Conservation (phyloP, 257 asterid species). For the Ophiorrhiza pumila region DNA sequence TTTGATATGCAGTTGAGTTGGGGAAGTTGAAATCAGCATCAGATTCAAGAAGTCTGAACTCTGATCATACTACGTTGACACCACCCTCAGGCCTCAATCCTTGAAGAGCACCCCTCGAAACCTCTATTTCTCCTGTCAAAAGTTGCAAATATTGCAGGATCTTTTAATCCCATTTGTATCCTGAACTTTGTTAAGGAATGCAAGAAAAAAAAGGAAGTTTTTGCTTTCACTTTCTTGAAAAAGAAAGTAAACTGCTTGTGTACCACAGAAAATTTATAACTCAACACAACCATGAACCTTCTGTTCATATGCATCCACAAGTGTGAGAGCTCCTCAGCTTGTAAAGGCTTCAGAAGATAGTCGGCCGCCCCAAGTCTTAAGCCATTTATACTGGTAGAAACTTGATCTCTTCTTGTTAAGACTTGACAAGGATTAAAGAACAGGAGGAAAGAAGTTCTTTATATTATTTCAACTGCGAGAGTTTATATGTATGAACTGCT, state of each 20-base stretch:
- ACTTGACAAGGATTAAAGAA: conserved; percentile 28
- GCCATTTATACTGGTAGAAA: conserved; percentile 45
- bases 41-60: background rate
- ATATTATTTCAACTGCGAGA: background rate
- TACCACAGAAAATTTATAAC: background rate
- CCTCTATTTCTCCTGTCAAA: conserved; percentile 13
- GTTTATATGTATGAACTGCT: background rate
- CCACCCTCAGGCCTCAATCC: background rate
- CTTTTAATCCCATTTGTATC: background rate
- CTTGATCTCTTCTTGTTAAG: conserved; percentile 46
- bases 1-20: background rate
- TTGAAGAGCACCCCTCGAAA: conserved; percentile 5
- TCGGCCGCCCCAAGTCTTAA: conserved; percentile 65
- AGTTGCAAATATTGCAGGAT: background rate
- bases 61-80: conserved; percentile 3
- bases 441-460: background rate
- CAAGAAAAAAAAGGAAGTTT: background rate
- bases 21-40: background rate
- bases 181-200: background rate
- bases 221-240: background rate
- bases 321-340: conserved; percentile 18
- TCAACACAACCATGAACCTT: background rate
- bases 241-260: background rate
- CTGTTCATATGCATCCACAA: conserved; percentile 7
- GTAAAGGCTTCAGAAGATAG: conserved; percentile 68